Evolutionary conservation across 2,329 filamentous ascomycete species (phyloP).

Genomic region (Aspergillus calidoustus): DNA sequence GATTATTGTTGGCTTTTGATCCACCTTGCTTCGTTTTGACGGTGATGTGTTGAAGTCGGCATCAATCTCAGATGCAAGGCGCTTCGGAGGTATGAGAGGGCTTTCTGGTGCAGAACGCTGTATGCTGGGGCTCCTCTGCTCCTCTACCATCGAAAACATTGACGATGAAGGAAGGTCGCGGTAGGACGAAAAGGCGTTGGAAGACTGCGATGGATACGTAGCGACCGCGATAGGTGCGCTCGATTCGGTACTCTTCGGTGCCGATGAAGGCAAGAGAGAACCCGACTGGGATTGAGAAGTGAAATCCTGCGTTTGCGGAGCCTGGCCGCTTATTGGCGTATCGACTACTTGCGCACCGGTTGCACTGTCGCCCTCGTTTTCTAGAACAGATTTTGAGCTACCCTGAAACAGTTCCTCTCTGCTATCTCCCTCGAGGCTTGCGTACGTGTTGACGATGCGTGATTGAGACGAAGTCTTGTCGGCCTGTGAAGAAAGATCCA

Average conservation of each 20-base stretch:
- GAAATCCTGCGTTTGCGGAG: slow-evolving; percentile 22
- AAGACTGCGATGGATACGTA: slow-evolving; percentile 19
- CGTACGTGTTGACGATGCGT: slow-evolving; percentile 39
- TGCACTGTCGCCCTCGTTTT: not conserved
- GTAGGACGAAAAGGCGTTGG: slow-evolving; percentile 28
- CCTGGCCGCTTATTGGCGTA: slow-evolving; percentile 28
- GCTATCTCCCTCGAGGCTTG: slow-evolving; percentile 27
- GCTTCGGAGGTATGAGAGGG: slow-evolving; percentile 20
- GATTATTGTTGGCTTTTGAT: not conserved
- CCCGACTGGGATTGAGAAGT: slow-evolving; percentile 24
- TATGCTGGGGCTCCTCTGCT: not conserved
- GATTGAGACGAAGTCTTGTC: slow-evolving; percentile 41
- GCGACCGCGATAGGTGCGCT: slow-evolving; percentile 15
- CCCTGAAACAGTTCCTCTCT: slow-evolving; percentile 25
- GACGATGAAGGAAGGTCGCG: slow-evolving; percentile 23
- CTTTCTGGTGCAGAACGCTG: slow-evolving; percentile 10
- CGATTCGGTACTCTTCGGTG: slow-evolving; percentile 22
- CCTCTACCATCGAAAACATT: slow-evolving; percentile 16
- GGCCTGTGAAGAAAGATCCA: slow-evolving; percentile 26
- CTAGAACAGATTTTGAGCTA: slow-evolving; percentile 15
- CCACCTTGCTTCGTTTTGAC: slow-evolving; percentile 20
- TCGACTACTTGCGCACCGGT: slow-evolving; percentile 25
- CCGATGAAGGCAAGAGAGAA: slow-evolving; percentile 32
- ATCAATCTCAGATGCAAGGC: slow-evolving; percentile 16
- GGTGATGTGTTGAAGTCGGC: slow-evolving; percentile 15